Evolutionary conservation across 169 alveolate species (phyloP), one percentile per base, ranked within the genome.

Genomic region (Plasmodium sp.): DNA sequence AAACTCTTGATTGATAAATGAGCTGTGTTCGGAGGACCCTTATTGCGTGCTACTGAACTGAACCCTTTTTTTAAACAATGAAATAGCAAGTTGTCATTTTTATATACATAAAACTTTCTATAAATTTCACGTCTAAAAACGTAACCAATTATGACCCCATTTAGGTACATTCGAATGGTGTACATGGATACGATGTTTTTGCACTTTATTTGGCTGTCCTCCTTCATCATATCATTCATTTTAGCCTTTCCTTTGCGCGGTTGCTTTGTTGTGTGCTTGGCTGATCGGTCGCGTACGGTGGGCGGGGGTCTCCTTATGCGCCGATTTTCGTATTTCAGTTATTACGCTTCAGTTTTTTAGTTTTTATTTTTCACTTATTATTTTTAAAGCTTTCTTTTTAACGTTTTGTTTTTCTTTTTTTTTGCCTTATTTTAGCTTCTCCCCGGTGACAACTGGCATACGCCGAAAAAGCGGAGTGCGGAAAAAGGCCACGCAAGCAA

Each of bases 91-190:
- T 85, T 85, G 67, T 79, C 85, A 45, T 85, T 85, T 51, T 85
- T 85, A 85, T 85, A 79, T 7, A 75, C 39, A 85, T 67, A 85
- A 45, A 75, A 85, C 7, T 85, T 85, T 75, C 62, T 85, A 71
- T 85, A 54, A 18, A 85, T 85, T 75, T 85, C 86, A 16, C 80
- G 62, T 75, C 93, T 73, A 79, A 85, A 85, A 85, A 85, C 81
- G 39, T 85, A 85, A 9, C 93, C 93, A 75, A 85, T 85, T 85
- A 85, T 85, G 67, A 85, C 77, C 41, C 93, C 93, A 85, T 85
- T 85, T 85, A 85, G 22, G 36, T 85, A 85, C 93, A 85, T 85
- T 51, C 93, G 93, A 56, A 85, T 74, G 67, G 93, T 77, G 81
- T 85, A 85, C 18, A 85, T 85, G 77, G 93, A 75, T 75, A 85